Conservation (phyloP, 2,329 filamentous ascomycete genomes). For the Teratosphaeriaceae sp. region DNA sequence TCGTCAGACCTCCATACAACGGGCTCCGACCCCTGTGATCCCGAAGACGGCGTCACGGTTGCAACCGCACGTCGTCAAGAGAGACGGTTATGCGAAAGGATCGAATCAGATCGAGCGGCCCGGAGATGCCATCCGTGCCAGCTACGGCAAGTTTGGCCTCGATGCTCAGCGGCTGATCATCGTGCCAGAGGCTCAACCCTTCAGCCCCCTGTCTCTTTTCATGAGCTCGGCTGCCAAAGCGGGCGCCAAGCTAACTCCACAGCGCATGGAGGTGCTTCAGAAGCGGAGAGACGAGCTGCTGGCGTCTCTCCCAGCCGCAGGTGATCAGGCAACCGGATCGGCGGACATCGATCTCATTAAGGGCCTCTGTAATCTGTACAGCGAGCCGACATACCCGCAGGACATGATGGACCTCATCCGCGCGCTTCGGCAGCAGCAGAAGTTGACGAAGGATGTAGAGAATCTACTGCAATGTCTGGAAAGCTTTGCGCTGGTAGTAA, state of each 20-base stretch:
- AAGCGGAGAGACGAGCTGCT: neutral
- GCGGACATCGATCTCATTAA: neutral
- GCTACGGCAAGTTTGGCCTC: neutral
- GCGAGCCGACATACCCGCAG: neutral
- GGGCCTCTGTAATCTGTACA: neutral
- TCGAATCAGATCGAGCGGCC: neutral
- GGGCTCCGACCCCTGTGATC: neutral
- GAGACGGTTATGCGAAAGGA: neutral
- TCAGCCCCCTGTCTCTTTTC: neutral
- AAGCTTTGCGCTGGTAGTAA: neutral
- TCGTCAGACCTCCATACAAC: neutral
- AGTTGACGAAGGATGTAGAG: neutral
- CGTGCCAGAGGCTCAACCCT: neutral
- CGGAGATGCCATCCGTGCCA: neutral
- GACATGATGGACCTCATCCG: too few species aligned
- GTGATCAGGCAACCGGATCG: neutral
- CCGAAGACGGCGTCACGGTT: neutral
- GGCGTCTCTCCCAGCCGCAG: neutral
- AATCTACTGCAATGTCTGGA: neutral
- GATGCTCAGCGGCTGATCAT: neutral
- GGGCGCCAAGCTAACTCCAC: neutral
- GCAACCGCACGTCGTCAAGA: neutral
- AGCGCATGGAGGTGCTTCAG: neutral
- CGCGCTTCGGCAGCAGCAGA: neutral
- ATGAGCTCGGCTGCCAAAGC: conserved; percentile 2